Conservation (phyloP, 1,139 yeast species). For the Kodamaea suecica region DNA sequence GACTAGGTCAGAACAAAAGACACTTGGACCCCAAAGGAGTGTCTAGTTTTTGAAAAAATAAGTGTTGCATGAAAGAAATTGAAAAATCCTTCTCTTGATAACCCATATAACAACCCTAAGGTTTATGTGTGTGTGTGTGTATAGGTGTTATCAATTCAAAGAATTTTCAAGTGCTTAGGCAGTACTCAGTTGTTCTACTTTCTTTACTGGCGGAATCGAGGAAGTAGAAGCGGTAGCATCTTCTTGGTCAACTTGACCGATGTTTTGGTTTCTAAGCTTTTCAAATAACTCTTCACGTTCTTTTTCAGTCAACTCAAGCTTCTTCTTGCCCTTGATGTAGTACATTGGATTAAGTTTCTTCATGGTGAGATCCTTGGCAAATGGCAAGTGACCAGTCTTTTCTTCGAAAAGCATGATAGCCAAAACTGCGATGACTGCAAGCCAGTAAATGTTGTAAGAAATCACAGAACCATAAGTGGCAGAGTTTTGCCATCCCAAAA, state of each 20-base stretch:
- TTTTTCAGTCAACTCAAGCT: slow-evolving; percentile 50
- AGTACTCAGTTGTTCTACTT: no score
- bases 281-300: slow-evolving; percentile 56
- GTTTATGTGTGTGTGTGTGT: slow-evolving; percentile 1
- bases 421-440: slow-evolving; percentile 52
- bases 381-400: slow-evolving; percentile 61
- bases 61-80: no score
- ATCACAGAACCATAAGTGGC: slow-evolving; percentile 88
- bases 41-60: background rate
- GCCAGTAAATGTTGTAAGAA: slow-evolving; percentile 83
- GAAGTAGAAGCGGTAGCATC: slow-evolving; percentile 5
- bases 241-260: slow-evolving; percentile 28
- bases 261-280: slow-evolving; percentile 29
- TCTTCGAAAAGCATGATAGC: slow-evolving; percentile 70
- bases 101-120: background rate
- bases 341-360: slow-evolving; percentile 68
- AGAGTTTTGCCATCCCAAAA: slow-evolving; percentile 87
- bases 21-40: background rate
- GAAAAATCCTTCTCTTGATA: no score
- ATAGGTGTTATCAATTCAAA: no score
- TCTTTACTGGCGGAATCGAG: no score
- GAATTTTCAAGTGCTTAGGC: background rate
- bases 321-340: slow-evolving; percentile 65
- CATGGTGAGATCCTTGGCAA: slow-evolving; percentile 49
- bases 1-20: no score